Conservation (phyloP, 1,284 basidiomycete species). For the Cryptococcus sp. region DNA sequence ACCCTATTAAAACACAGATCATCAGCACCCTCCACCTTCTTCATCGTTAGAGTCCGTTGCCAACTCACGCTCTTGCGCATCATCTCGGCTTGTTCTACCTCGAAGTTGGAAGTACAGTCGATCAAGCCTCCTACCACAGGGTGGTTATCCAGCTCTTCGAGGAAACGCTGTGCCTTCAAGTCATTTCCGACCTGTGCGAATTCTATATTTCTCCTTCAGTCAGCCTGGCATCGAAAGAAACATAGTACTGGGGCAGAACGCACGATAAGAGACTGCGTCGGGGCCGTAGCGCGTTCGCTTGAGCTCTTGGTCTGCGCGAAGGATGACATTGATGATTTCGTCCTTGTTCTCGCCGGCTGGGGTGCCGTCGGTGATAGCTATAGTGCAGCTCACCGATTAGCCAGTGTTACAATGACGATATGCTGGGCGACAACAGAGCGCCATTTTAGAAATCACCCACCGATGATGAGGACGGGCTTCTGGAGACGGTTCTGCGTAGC, state of each 20-base stretch:
- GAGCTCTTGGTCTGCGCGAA: conserved; percentile 49
- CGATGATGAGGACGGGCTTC: conserved; percentile 56
- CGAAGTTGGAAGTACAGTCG: conserved; percentile 54
- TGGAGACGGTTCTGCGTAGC: conserved; percentile 48
- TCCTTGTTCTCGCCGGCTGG: conserved; percentile 54
- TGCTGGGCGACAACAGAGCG: not conserved
- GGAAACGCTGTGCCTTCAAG: conserved; percentile 53
- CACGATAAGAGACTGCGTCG: conserved; percentile 55
- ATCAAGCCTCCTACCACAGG: conserved; percentile 53
- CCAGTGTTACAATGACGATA: too few species aligned
- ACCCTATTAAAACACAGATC: conserved; percentile 14
- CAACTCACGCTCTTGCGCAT: conserved; percentile 44
- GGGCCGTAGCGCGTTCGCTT: conserved; percentile 51
- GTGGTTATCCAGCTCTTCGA: conserved; percentile 55
- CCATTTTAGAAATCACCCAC: conserved; percentile 7
- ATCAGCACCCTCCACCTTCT: not conserved
- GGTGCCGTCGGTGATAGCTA: conserved; percentile 52
- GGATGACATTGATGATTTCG: conserved; percentile 53
- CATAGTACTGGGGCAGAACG: conserved; percentile 8
- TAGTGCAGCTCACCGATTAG: not conserved
- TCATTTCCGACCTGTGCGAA: conserved; percentile 57
- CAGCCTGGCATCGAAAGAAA: too few species aligned
- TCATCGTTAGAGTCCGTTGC: not conserved
- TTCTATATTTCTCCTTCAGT: conserved; percentile 26
- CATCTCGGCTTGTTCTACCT: conserved; percentile 54